Base-by-base conservation (phyloP, 139 green algal genomes). In the Edaphochlamys debaryana region DNA sequence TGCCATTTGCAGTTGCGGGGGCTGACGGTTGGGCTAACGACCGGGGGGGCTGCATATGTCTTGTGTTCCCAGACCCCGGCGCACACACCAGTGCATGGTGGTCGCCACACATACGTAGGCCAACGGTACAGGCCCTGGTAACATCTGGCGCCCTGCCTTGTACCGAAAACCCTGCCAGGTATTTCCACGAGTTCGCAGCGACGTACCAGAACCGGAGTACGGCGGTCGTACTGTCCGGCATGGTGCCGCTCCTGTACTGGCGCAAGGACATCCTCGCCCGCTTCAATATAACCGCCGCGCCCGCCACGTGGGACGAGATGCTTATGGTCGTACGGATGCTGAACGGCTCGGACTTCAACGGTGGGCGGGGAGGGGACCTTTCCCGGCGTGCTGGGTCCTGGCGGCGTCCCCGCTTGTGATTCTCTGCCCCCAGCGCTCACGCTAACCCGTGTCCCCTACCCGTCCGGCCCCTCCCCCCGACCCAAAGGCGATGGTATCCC, bases 191-290 rank as follows among this genome's bases (percentile, higher is more conserved):
- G 0, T 80, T 70, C 58, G 73, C 34, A 30, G 75, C 75, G 0
- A 63, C 30, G 30, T 81, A 81, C 58, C 27, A 48, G 38, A 40
- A 42, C 17, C 4, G 3, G 15, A 60, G 60, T 20, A 72, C 62
- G 30, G 60, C 11, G 4, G 75, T 81, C 11, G 75, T 81, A 20
- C 30, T 81, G 1, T 48, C 40, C 32, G 38, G 73, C 38, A 11
- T 34, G 22, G 56, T 80, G 56, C 73, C 73, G 58, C 40, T 80
- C 37, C 56, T 80, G 36, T 80, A 80, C 73, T 80, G 73, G 73
- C 73, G 73, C 25, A 54, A 54, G 23, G 75, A 81, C 60, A 5
- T 81, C 0, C 63, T 81, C 32, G 75, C 60, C 6, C n/a, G 23
- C 4, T 19, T 40, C 20, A 45, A 63, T 29, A 40, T 81, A 20